Percentiles rank a stretch among this genome's conserved stretches.
Evolutionary conservation across 148 eudicot genomes (phyloP).

Genomic region (Bassia scoparia): DNA sequence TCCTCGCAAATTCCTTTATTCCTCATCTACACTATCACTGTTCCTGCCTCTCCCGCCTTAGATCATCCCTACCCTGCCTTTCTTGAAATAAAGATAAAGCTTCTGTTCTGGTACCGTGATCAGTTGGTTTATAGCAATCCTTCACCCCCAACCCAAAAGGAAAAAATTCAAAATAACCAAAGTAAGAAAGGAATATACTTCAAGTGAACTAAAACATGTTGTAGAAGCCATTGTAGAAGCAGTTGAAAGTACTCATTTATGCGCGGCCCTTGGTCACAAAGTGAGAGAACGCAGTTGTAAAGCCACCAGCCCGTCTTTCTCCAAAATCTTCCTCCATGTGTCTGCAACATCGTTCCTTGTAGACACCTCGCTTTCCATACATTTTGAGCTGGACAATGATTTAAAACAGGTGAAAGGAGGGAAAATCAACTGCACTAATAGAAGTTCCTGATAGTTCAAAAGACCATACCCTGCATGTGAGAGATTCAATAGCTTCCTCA

Average conservation of each 20-base stretch:
- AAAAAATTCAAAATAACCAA: background rate
- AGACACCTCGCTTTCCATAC: slow-evolving; percentile 81
- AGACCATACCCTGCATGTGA: slow-evolving; percentile 47
- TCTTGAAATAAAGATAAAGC: slow-evolving; percentile 66
- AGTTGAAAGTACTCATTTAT: slow-evolving; percentile 43
- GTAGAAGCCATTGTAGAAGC: background rate
- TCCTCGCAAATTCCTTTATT: slow-evolving; percentile 53
- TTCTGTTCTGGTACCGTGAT: too few relatives aligned
- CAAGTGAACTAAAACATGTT: background rate
- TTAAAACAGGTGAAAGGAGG: background rate
- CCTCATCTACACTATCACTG: slow-evolving; percentile 49
- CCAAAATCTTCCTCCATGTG: slow-evolving; percentile 65
- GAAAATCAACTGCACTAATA: background rate
- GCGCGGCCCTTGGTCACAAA: slow-evolving; percentile 44
- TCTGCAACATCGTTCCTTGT: slow-evolving; percentile 71
- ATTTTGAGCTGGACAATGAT: slow-evolving; percentile 48
- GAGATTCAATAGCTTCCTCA: slow-evolving; percentile 60
- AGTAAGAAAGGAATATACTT: background rate
- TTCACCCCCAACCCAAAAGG: slow-evolving; percentile 16
- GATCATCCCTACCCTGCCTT: slow-evolving; percentile 57
- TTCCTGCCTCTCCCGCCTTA: slow-evolving; percentile 60
- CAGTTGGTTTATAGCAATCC: slow-evolving; percentile 58
- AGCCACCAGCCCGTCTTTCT: slow-evolving; percentile 71
- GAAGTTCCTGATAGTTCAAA: background rate
- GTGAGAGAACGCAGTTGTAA: slow-evolving; percentile 61